phyloP scores from a whole-genome alignment of 2,329 filamentous ascomycete species.

The Scytalidium sp. region DNA sequence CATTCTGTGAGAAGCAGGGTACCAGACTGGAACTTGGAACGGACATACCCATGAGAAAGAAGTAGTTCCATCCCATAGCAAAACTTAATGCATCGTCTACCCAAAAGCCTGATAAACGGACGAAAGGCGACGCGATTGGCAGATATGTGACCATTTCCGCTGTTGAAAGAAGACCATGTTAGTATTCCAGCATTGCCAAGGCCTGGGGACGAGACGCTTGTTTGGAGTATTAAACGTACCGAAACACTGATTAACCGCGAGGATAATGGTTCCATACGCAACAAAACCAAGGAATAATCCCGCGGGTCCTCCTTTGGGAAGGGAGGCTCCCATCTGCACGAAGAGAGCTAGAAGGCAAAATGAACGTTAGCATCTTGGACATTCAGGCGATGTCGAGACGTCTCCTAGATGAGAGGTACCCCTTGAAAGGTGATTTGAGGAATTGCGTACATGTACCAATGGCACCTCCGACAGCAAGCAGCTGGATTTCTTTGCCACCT shows the following conservation, averaged over 20 bases:
- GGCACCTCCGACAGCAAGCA: constrained; percentile 37
- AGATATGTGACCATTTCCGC: constrained; percentile 57
- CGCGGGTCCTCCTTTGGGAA: constrained; percentile 54
- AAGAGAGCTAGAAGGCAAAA: constrained; percentile 41
- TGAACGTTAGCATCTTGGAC: not conserved
- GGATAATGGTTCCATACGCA: constrained; percentile 47
- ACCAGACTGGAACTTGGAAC: too few relatives aligned
- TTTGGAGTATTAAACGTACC: constrained; percentile 1
- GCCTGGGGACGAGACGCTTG: too few relatives aligned
- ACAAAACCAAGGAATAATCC: constrained; percentile 52
- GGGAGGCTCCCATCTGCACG: constrained; percentile 54
- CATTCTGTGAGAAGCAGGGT: too few relatives aligned
- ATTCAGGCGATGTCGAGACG: not conserved
- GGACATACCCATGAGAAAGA: constrained; percentile 36
- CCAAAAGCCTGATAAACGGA: constrained; percentile 49
- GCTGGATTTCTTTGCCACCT: constrained; percentile 5
- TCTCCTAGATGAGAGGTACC: too few relatives aligned
- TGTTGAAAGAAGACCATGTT: constrained; percentile 46
- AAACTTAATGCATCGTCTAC: constrained; percentile 50
- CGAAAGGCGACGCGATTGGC: constrained; percentile 48
- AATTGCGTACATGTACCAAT: constrained; percentile 43
- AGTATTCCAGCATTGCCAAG: too few relatives aligned
- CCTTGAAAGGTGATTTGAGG: too few relatives aligned
- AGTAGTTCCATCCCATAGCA: constrained; percentile 52
- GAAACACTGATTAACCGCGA: constrained; percentile 36